Evolutionary conservation across 768 basidiomycete genomes (phyloP), one percentile per base, ranked within the genome.

Genomic region (Xerocomus brunneocitrinus): DNA sequence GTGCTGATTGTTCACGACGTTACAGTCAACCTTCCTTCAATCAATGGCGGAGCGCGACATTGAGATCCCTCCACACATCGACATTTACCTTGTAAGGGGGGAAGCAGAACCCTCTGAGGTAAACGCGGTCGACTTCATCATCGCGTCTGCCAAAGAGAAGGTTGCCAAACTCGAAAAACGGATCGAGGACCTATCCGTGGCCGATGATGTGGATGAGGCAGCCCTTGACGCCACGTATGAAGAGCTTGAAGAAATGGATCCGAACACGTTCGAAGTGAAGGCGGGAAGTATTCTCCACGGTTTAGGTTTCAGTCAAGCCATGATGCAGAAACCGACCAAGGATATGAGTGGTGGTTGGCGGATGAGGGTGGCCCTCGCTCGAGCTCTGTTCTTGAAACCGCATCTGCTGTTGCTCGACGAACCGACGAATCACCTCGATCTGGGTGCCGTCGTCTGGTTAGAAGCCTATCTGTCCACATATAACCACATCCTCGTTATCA

Each of bases 271-370:
- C 67, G 97, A 98, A 71, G 80, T 86, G 35, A 98, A 98, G 73
- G 95, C 97, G 1, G 89, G 88, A 49, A 89, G 89, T 60, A 95
- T 99, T 62, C 81, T 98, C n/a, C 90, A 95, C 63, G 97, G 95
- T 83, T 83, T 99, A 36, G 95, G 95, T 14, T 99, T 99, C 76
- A 77, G 79, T 45, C 81, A 80, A 62, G 67, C 75, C 50, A 98
- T 98, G 95, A 97, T 98, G 95, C 81, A 81, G 71, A 90, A 87
- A 71, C 89, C 94, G 4, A 99, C 95, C 30, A 95, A 92, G 74
- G 95, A 99, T 69, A 99, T 99, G 95, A 87, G 84, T 64, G 95
- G 95, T 81, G 95, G 95, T 63, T 99, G 95, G 95, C 82, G 95
- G 48, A 99, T 99, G 95, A 85, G 95, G 69, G 95, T 99, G 50